These are phyloP conservation scores for Dothideomycetes sp. DNA, from an alignment of 2,329 filamentous ascomycete species.

Conservation along the genomic window DNA sequence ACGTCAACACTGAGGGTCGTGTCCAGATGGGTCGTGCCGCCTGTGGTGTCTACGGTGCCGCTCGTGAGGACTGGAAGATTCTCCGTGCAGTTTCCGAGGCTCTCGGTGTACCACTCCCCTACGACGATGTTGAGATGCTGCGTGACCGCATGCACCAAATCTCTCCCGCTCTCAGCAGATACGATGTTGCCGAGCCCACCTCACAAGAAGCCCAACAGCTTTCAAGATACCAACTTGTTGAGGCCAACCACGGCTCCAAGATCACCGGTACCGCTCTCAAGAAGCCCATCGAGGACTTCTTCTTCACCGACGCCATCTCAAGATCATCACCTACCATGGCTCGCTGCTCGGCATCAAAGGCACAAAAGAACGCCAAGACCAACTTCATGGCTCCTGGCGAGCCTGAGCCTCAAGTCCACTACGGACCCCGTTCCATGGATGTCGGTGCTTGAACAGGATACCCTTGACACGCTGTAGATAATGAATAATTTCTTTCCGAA, in stretches of 20 bases:
- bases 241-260: slow-evolving; percentile 86
- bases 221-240: slow-evolving; percentile 89
- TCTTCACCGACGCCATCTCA: slow-evolving; percentile 94
- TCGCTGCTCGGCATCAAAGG: slow-evolving; percentile 89
- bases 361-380: slow-evolving; percentile 41
- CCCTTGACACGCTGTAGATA: too few relatives aligned
- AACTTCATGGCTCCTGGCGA: slow-evolving; percentile 44
- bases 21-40: slow-evolving; percentile 90
- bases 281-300: slow-evolving; percentile 90
- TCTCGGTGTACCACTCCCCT: slow-evolving; percentile 75
- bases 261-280: slow-evolving; percentile 64
- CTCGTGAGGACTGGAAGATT: slow-evolving; percentile 98
- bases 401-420: slow-evolving; percentile 24
- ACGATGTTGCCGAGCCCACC: slow-evolving; percentile 82
- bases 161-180: slow-evolving; percentile 77
- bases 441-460: too few relatives aligned
- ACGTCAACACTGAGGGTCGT: slow-evolving; percentile 95
- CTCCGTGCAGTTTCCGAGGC: slow-evolving; percentile 89
- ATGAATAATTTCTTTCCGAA: too few relatives aligned
- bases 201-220: slow-evolving; percentile 54
- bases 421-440: slow-evolving; percentile 9
- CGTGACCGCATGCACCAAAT: slow-evolving; percentile 94
- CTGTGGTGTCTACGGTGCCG: slow-evolving; percentile 77
- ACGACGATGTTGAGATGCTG: slow-evolving; percentile 82
- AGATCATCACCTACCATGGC: slow-evolving; percentile 98